Evolutionary conservation across 2,329 filamentous ascomycete species (phyloP), one percentile per base, ranked within the genome.

Genomic region (Trichoderma guizhouense): DNA sequence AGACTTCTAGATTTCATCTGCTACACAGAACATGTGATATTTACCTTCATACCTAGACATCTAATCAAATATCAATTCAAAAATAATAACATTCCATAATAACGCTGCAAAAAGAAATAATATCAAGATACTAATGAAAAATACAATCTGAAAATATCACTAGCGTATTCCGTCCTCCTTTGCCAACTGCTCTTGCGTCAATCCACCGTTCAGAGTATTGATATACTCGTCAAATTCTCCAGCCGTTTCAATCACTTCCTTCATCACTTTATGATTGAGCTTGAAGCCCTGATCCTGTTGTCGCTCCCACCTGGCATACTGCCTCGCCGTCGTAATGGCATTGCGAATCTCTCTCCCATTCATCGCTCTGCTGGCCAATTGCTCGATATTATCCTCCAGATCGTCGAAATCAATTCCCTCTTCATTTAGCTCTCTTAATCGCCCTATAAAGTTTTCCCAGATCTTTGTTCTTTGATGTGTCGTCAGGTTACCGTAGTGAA

Each of bases 341-440:
- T 34, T 61, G 11, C 58, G 58, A 61, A 61, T 61, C n/a, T 61
- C 58, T 2, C 58, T 36, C 8, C 58, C 58, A 3, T 61, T 36
- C 58, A 61, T 61, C n/a, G 26, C 11, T 14, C 5, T 34, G 6
- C 6, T 5, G 2, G 30, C 58, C 0, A 61, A 2, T 15, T 36
- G 58, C 3, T 5, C 1, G 2, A 61, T 36, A 6, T 24, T 34
- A 15, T 61, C 30, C n/a, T 9, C 6, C 12, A 36, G 14, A 7
- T 32, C 28, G 0, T 0, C 8, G 7, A 58, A 58, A 14, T 58
- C 28, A 5, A 58, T 58, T 2, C 55, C 55, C 0, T 58, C 55
- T 12, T 58, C 55, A 30, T 58, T 58, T 2, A 58, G 7, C 0
- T 32, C 55, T 11, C 3, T 32, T 18, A 58, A n/a, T 0, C 55